phyloP scores from a whole-genome alignment of 78 protist species.

The Monocercomonoides exilis region DNA sequence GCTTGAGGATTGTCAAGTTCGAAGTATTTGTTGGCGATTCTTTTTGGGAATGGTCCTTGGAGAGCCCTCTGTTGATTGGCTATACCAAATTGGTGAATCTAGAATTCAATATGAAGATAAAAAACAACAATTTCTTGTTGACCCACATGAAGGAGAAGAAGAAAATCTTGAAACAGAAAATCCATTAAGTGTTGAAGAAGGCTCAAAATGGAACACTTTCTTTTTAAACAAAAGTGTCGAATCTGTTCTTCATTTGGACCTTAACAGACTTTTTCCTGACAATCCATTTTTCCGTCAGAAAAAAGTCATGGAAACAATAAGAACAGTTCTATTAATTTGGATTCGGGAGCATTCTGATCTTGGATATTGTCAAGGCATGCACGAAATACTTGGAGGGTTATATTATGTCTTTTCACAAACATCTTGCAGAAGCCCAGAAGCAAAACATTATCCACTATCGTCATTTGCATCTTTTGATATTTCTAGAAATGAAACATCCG shows the following conservation, averaged over 20 bases:
- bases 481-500: too few species aligned
- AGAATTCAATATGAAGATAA: neutral
- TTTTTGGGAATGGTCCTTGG: neutral
- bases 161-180: neutral
- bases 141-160: neutral
- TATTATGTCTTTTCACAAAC: neutral
- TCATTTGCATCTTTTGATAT: neutral
- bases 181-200: neutral
- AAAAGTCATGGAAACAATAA: neutral
- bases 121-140: neutral
- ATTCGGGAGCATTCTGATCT: neutral
- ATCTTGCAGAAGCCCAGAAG: too few species aligned
- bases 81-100: neutral
- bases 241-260: neutral
- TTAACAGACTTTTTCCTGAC: neutral
- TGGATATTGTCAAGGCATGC: neutral
- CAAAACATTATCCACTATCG: too few species aligned
- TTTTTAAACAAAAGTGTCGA: neutral
- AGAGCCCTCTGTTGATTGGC: neutral
- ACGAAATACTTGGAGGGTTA: neutral
- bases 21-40: neutral
- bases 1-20: neutral
- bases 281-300: neutral
- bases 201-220: neutral
- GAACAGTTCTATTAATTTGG: neutral